Percentiles rank a stretch among this genome's conserved stretches.
These are phyloP conservation scores for Acanthamoeba healyi DNA, from an alignment of 208 protist genomes.

Conservation along the genomic window DNA sequence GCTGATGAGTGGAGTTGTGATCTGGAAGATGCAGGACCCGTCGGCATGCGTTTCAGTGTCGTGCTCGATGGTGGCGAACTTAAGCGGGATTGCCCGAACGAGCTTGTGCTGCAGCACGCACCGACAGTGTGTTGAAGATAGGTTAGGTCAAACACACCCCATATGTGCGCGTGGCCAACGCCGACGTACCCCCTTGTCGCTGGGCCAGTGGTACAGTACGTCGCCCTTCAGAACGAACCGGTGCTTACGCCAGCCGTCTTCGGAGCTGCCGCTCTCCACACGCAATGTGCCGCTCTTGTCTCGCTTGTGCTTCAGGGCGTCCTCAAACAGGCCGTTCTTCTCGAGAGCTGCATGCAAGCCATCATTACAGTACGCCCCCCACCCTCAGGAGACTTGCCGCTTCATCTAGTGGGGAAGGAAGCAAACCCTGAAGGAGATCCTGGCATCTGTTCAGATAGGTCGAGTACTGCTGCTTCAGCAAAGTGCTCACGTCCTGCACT, in stretches of 20 bases:
- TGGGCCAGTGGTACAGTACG: conserved; percentile 21
- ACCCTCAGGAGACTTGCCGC: neutral
- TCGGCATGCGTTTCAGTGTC: neutral
- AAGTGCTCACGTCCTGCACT: neutral
- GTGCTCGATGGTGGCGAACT: conserved; percentile 28
- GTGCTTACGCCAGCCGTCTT: conserved; percentile 19
- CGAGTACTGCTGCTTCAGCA: conserved; percentile 12
- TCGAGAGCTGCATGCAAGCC: neutral
- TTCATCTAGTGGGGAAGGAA: neutral
- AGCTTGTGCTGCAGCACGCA: neutral
- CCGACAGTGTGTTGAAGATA: no score
- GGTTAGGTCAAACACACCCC: neutral
- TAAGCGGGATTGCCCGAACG: neutral
- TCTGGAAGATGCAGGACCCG: neutral
- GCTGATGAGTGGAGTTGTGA: conserved; percentile 34
- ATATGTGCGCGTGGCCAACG: neutral
- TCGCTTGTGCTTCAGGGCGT: neutral
- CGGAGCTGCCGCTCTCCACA: neutral
- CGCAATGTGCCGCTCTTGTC: conserved; percentile 11
- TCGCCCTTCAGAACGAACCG: neutral
- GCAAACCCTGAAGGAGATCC: neutral
- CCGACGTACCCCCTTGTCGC: conserved; percentile 27
- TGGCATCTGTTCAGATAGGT: neutral
- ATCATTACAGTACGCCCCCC: no score
- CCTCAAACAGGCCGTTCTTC: conserved; percentile 40